These are phyloP conservation scores for Cicer chorassanicum DNA, from an alignment of 306 rosid genomes.

Conservation along the genomic window DNA sequence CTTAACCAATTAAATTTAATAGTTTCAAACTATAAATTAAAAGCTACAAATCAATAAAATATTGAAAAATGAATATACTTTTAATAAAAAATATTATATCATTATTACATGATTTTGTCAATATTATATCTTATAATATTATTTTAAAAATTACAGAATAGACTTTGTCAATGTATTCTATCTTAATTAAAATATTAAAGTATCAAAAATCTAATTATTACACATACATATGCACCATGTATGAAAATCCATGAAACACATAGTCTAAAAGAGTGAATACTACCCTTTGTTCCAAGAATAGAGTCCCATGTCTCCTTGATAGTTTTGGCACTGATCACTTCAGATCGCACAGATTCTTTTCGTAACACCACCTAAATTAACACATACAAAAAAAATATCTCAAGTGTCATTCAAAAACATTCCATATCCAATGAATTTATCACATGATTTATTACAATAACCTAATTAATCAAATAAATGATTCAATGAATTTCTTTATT, in stretches of 20 bases:
- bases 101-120: background rate
- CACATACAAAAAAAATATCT: constrained; percentile 26
- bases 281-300: constrained; percentile 58
- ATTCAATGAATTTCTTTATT: background rate
- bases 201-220: too few species aligned
- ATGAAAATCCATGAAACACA: background rate
- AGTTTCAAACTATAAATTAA: background rate
- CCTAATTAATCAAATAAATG: background rate
- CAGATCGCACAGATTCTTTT: constrained; percentile 63
- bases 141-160: constrained; percentile 5
- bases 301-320: constrained; percentile 51
- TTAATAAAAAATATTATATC: background rate
- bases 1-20: background rate
- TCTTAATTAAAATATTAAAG: too few species aligned
- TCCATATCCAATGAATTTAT: background rate
- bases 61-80: background rate
- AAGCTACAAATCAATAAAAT: background rate
- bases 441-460: background rate
- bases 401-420: constrained; percentile 27
- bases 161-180: too few species aligned
- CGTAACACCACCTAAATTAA: constrained; percentile 71
- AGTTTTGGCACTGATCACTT: constrained; percentile 44
- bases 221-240: too few species aligned
- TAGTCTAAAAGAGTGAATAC: background rate
- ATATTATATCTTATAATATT: constrained; percentile 1